Conservation (phyloP, 768 basidiomycete species). For the Lepiota subincarnata region DNA sequence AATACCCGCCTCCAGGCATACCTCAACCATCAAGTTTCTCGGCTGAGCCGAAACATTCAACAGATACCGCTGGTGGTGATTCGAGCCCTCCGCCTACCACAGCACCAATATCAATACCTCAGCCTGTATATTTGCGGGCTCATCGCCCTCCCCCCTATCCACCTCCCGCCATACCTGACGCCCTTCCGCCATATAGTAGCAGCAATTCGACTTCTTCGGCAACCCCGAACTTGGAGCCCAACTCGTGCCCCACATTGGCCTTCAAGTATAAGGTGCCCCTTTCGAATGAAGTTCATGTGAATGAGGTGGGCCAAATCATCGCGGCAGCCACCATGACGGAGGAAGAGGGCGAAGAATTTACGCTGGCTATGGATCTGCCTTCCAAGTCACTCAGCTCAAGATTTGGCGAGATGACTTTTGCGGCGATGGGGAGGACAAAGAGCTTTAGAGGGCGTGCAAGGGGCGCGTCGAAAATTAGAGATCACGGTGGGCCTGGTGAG, state of each 20-base stretch:
- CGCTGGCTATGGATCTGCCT: conserved; percentile 41
- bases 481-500: not conserved
- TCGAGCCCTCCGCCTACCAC: not conserved
- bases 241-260: no score
- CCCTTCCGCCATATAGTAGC: not conserved
- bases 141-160: not conserved
- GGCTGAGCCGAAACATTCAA: not conserved
- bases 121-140: not conserved
- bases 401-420: not conserved
- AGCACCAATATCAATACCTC: conserved; percentile 1
- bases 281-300: conserved; percentile 14
- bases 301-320: conserved; percentile 16
- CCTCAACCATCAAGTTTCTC: not conserved
- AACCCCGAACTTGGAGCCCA: not conserved
- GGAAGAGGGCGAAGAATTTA: conserved; percentile 35
- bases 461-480: not conserved
- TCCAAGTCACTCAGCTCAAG: conserved; percentile 11
- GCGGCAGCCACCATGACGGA: conserved; percentile 14
- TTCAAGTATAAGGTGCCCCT: conserved; percentile 8
- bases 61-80: not conserved
- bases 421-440: conserved; percentile 4
- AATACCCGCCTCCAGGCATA: not conserved
- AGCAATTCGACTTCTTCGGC: not conserved
- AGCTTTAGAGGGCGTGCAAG: conserved; percentile 1
- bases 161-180: not conserved